A percentile compares a stretch with the other conserved stretches of the same genome.
Evolutionary conservation across 1,284 basidiomycete species (phyloP).

Genomic region (Melampsora larici-populina): DNA sequence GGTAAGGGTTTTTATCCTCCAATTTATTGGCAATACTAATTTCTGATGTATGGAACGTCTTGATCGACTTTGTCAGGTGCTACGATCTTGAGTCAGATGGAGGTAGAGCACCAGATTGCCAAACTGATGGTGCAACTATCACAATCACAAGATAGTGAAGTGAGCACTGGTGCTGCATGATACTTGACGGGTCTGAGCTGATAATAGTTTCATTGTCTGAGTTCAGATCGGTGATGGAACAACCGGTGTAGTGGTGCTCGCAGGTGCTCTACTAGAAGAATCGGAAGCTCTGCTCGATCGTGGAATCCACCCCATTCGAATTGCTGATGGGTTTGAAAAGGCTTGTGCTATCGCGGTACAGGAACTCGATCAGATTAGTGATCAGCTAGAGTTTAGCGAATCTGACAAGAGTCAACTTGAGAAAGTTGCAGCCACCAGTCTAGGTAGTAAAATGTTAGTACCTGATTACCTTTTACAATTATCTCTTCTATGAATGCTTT

Average conservation of each 20-base stretch:
- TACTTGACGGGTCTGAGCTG: not conserved
- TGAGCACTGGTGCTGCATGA: not conserved
- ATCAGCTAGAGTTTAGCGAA: conserved; percentile 77
- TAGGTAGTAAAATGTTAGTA: conserved; percentile 92
- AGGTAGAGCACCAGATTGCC: conserved; percentile 97
- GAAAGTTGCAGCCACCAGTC: conserved; percentile 91
- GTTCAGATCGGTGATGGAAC: conserved; percentile 87
- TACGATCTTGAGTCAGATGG: conserved; percentile 53
- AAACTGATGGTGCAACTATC: conserved; percentile 94
- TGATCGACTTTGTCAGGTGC: conserved; percentile 15
- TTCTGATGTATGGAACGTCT: conserved; percentile 58
- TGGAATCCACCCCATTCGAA: conserved; percentile 96
- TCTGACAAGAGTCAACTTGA: conserved; percentile 79
- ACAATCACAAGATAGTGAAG: conserved; percentile 94
- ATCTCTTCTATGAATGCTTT: not conserved
- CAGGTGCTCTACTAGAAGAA: conserved; percentile 89
- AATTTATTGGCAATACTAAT: conserved; percentile 61
- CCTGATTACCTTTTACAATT: not conserved
- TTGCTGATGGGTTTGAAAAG: conserved; percentile 95
- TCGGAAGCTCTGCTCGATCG: conserved; percentile 81
- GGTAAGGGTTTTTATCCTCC: conserved; percentile 56
- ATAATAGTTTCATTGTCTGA: not conserved
- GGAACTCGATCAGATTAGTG: conserved; percentile 88
- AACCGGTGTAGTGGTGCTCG: conserved; percentile 98
- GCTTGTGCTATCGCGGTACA: conserved; percentile 85